phyloP scores from a whole-genome alignment of 2,329 filamentous ascomycete species.

The Ophiostoma tasmaniense region DNA sequence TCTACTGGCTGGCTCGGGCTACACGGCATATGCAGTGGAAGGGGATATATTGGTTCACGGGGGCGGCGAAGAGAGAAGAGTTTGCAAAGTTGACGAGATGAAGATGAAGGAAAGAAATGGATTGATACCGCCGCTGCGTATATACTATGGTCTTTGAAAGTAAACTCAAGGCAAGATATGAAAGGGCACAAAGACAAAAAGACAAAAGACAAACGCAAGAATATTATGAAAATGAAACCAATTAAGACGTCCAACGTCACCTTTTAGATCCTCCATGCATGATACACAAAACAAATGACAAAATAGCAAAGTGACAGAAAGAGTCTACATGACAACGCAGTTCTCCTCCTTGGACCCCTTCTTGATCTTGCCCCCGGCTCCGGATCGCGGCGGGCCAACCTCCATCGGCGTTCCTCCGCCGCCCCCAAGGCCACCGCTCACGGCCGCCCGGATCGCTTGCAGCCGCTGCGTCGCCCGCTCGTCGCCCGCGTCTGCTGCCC shows the following conservation, averaged over 20 bases:
- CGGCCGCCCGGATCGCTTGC: conserved; percentile 76
- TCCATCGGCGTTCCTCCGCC: conserved; percentile 44
- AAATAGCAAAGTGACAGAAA: not conserved
- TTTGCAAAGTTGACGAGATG: not conserved
- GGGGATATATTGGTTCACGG: not conserved
- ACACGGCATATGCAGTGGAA: not conserved
- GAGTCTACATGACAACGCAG: conserved; percentile 46
- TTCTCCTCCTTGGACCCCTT: conserved; percentile 44
- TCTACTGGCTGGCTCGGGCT: not conserved
- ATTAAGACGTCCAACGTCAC: not conserved
- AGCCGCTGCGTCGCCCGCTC: conserved; percentile 81
- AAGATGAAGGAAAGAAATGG: not conserved
- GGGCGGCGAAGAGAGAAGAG: too few relatives aligned
- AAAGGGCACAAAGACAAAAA: not conserved
- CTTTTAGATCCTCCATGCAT: not conserved
- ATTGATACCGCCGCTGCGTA: not conserved
- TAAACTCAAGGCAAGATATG: not conserved
- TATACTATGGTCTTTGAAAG: not conserved
- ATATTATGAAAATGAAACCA: not conserved
- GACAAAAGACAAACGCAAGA: not conserved
- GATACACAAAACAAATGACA: not conserved
- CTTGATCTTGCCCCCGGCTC: conserved; percentile 36
- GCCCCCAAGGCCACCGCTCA: conserved; percentile 41
- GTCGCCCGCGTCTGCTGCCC: conserved; percentile 85
- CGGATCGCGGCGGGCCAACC: conserved; percentile 39